phyloP scores from a whole-genome alignment of 2,329 filamentous ascomycete species.

The Aaosphaeria arxii region DNA sequence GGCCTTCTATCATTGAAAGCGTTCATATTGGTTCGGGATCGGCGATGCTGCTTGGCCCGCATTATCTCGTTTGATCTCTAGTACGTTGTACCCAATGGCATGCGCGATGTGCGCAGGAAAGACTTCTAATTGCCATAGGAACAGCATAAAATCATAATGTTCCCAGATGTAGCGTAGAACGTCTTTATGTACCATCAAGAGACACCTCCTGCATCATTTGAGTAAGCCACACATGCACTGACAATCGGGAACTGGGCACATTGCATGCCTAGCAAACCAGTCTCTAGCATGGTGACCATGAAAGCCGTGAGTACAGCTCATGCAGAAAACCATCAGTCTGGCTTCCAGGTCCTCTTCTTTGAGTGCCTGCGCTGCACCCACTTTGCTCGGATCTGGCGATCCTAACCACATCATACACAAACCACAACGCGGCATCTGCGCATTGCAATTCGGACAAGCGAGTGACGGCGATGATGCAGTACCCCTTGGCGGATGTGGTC shows the following conservation, averaged over 20 bases:
- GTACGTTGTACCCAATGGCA: background rate
- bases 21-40: background rate
- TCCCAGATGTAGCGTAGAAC: background rate
- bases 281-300: constrained; percentile 61
- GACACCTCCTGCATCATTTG: constrained; percentile 8
- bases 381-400: constrained; percentile 52
- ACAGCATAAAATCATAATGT: no score
- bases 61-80: background rate
- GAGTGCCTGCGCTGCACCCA: constrained; percentile 31
- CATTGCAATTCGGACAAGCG: constrained; percentile 59
- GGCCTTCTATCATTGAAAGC: no score
- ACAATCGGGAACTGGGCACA: constrained; percentile 56
- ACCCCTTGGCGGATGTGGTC: constrained; percentile 15
- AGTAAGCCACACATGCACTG: constrained; percentile 50
- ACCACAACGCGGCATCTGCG: constrained; percentile 61
- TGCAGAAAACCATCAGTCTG: constrained; percentile 59
- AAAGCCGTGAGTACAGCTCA: constrained; percentile 61
- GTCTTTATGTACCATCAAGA: background rate
- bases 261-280: constrained; percentile 57
- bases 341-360: constrained; percentile 49
- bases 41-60: background rate
- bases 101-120: no score
- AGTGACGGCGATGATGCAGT: constrained; percentile 43
- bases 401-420: constrained; percentile 63
- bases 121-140: no score